Evolutionary conservation across 345 rosid species (phyloP), one percentile per base, ranked within the genome.

Genomic region (Hibiscus tridactylites): DNA sequence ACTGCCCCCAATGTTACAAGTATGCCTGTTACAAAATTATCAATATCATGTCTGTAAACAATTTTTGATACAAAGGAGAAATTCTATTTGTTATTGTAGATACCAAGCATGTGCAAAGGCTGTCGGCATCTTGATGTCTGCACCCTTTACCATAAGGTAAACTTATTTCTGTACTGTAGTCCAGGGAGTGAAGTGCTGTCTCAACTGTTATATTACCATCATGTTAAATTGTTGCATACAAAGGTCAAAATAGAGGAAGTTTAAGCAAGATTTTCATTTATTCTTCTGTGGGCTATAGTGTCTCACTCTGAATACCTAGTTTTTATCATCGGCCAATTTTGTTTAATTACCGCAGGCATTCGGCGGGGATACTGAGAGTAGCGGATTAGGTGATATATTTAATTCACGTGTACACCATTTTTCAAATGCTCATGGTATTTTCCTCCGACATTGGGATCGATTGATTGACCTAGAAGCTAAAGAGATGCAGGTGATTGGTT

Each of bases 51-150:
- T 26, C 58, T 62, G 61, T 24, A 11, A 24, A 64, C 17, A 52
- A 33, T 65, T 76, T 39, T 67, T 56, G 57, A 67, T 67, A 33
- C 5, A 54, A 37, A 37, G 42, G 63, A 72, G 37, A 70, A 73
- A 16, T 74, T 79, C 8, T 17, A 49, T 3, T 67, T 80, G 65
- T 64, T 79, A 39, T 70, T 79, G 44, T 81, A 95, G 99, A 85
- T 83, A 83, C 96, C 87, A 71, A 88, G 81, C 78, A 84, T 87
- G 77, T 95, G 99, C 84, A 89, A 81, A 77, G 74, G 88, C 74
- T 95, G 99, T 77, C 97, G 96, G 58, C 99, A 92, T 86, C 84
- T 95, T 77, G 89, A 86, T 79, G 88, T 77, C 52, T 95, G 99
- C 79, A 85, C 92, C 65, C 80, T 92, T 73, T 90, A 90, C 84